A percentile compares a stretch with the other conserved stretches of the same genome.
phyloP scores from a whole-genome alignment of 306 rosid species.

The Vachellia pachyceras region DNA sequence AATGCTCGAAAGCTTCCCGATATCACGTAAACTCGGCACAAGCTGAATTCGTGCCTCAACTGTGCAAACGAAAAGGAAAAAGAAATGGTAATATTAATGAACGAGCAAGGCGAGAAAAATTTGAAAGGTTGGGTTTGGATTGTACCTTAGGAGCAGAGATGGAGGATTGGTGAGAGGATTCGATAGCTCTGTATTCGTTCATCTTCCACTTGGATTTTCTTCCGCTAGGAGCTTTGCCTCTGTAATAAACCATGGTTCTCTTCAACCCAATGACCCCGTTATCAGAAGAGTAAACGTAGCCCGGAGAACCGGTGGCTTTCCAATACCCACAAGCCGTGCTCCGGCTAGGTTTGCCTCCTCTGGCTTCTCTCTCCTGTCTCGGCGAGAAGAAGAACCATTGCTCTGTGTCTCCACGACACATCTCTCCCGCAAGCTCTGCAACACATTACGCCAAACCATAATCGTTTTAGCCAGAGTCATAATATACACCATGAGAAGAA shows the following conservation, averaged over 20 bases:
- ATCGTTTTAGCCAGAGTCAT: not conserved
- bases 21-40: constrained; percentile 73
- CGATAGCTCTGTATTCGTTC: constrained; percentile 76
- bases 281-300: constrained; percentile 66
- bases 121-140: not conserved
- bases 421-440: constrained; percentile 68
- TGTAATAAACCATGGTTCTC: constrained; percentile 80
- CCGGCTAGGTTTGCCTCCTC: constrained; percentile 76
- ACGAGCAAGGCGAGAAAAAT: not conserved
- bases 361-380: constrained; percentile 70
- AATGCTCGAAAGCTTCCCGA: constrained; percentile 76
- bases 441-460: not conserved
- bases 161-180: constrained; percentile 34
- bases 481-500: not conserved
- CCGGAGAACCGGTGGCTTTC: constrained; percentile 86
- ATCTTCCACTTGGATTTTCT: constrained; percentile 85
- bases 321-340: constrained; percentile 73
- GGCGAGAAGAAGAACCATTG: constrained; percentile 85
- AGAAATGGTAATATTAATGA: not conserved
- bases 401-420: constrained; percentile 65
- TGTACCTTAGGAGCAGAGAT: constrained; percentile 48
- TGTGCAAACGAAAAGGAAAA: constrained; percentile 3
- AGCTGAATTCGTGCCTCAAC: constrained; percentile 78
- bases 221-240: constrained; percentile 77
- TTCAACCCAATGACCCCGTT: constrained; percentile 64